phyloP scores from a whole-genome alignment of 176 grass and related monocot genomes.

The Oryza meridionalis region DNA sequence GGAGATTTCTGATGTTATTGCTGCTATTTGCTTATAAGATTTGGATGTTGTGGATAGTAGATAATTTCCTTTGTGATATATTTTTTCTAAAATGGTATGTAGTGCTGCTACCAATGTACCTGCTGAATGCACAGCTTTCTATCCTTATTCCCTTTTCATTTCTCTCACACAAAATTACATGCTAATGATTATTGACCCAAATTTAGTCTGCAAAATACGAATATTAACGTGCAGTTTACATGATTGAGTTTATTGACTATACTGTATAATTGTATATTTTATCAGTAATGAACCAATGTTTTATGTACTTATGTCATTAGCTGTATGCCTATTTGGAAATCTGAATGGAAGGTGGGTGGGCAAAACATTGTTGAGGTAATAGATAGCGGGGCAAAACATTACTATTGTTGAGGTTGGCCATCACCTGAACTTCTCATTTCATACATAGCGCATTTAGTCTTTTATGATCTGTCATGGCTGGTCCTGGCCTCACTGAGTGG shows the following conservation, averaged over 20 bases:
- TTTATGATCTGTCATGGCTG: not conserved
- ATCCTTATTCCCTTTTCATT: not conserved
- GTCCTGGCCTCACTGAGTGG: not conserved
- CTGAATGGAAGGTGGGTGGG: not conserved
- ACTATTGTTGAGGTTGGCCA: not conserved
- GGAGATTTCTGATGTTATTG: not conserved
- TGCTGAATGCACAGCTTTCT: not conserved
- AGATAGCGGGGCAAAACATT: no score
- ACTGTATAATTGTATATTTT: not conserved
- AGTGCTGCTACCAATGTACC: not conserved
- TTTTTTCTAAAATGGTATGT: not conserved
- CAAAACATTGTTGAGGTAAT: not conserved
- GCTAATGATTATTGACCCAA: not conserved
- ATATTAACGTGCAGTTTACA: not conserved
- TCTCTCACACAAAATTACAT: not conserved
- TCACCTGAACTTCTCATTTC: not conserved
- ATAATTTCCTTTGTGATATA: not conserved
- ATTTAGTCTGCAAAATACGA: not conserved
- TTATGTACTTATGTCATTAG: not conserved
- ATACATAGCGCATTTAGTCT: not conserved
- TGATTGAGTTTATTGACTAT: not conserved
- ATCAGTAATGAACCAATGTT: not conserved
- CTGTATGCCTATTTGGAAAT: not conserved
- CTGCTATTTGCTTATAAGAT: not conserved
- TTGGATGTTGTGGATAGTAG: not conserved